phyloP scores from a whole-genome alignment of 148 eudicot species.

The Rhododendron kiyosumense region DNA sequence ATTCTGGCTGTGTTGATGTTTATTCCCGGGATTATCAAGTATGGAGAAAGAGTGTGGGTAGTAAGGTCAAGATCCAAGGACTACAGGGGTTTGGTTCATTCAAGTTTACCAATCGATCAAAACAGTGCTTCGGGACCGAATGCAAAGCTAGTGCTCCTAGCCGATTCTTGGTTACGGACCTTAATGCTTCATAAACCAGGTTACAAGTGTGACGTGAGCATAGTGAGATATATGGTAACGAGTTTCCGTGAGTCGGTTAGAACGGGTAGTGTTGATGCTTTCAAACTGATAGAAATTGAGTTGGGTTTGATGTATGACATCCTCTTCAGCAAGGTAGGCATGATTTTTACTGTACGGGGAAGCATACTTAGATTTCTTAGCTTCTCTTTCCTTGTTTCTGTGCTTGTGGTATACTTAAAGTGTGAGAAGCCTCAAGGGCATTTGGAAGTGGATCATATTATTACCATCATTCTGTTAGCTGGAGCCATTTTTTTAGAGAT shows the following conservation, averaged over 20 bases:
- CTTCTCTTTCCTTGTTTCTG: neutral
- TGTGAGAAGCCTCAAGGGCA: neutral
- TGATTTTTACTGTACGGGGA: neutral
- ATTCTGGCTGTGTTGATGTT: neutral
- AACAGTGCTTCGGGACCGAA: neutral
- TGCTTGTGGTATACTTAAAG: neutral
- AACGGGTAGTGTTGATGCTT: neutral
- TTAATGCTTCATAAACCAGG: neutral
- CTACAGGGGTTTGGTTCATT: neutral
- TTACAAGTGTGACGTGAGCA: neutral
- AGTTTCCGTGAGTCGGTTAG: neutral
- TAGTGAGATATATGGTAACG: neutral
- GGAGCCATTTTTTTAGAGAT: slow-evolving; percentile 6
- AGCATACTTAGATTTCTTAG: neutral
- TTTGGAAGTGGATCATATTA: neutral
- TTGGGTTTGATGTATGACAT: slow-evolving; percentile 6
- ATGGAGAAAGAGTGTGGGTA: neutral
- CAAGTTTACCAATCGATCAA: neutral
- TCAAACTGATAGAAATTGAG: slow-evolving; percentile 7
- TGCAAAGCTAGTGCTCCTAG: neutral
- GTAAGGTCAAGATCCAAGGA: neutral
- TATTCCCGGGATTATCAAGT: neutral
- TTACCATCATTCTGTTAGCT: neutral
- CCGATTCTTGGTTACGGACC: neutral
- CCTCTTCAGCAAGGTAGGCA: slow-evolving; percentile 7